These are phyloP conservation scores for Friedmanniomyces endolithicus DNA, from an alignment of 495 filamentous ascomycete species.

Conservation along the genomic window DNA sequence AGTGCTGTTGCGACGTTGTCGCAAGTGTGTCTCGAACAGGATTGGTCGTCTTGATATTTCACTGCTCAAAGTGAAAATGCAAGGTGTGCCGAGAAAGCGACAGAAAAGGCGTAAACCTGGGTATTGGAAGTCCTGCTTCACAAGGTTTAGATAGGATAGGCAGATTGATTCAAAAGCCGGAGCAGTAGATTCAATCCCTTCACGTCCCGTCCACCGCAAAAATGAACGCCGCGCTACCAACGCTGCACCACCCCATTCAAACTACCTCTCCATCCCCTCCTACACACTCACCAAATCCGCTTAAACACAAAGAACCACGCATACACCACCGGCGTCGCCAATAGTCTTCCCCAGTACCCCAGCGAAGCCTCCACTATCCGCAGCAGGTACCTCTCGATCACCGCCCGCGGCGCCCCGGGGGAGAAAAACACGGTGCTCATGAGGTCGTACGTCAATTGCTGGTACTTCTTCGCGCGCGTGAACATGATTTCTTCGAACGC, in stretches of 20 bases:
- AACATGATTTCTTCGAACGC: slow-evolving; percentile 24
- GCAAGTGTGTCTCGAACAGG: background rate
- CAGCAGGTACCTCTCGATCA: slow-evolving; percentile 21
- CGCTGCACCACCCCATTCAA: background rate
- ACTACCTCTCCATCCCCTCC: background rate
- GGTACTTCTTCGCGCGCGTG: slow-evolving; percentile 6
- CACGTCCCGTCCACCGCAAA: no score
- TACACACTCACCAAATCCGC: slow-evolving; percentile 6
- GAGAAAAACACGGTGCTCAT: slow-evolving; percentile 23
- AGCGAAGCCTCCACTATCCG: slow-evolving; percentile 7
- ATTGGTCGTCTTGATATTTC: slow-evolving; percentile 4
- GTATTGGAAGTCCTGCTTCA: background rate
- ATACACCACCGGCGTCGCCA: slow-evolving; percentile 14
- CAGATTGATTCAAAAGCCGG: no score
- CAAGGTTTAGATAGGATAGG: background rate
- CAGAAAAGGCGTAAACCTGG: background rate
- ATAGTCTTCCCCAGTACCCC: background rate
- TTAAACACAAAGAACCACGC: slow-evolving; percentile 17
- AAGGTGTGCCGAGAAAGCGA: background rate
- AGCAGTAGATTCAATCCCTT: no score
- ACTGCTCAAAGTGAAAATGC: background rate
- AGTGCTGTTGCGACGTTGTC: no score
- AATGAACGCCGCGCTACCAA: background rate
- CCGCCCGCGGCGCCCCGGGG: slow-evolving; percentile 17
- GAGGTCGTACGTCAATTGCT: slow-evolving; percentile 21